Evolutionary conservation across 2,329 filamentous ascomycete species (phyloP).

Genomic region (Pseudofabraea citricarpa): DNA sequence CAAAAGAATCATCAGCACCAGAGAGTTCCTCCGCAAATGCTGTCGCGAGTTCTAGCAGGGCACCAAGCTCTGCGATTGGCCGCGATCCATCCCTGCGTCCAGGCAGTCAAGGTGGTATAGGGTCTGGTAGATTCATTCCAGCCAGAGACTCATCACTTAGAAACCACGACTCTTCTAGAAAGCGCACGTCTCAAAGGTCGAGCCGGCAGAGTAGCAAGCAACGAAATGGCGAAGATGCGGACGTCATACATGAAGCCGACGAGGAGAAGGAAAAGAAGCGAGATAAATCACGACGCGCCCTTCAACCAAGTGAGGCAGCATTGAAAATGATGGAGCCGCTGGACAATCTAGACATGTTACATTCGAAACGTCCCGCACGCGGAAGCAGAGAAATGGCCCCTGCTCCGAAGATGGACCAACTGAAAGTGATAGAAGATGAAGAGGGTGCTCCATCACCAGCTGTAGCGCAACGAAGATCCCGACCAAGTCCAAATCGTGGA

Average conservation of each 20-base stretch:
- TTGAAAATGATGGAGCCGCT: constrained; percentile 25
- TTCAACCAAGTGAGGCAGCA: constrained; percentile 19
- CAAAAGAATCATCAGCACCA: constrained; percentile 20
- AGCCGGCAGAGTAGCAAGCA: constrained; percentile 38
- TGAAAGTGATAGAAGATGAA: constrained; percentile 31
- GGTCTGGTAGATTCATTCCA: constrained; percentile 49
- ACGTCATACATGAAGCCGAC: constrained; percentile 16
- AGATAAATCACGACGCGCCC: constrained; percentile 12
- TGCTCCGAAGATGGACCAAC: constrained; percentile 12
- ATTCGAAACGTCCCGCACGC: constrained; percentile 17
- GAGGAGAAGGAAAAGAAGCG: constrained; percentile 18
- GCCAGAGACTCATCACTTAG: constrained; percentile 63
- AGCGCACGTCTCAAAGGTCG: constrained; percentile 46
- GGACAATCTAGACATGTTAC: constrained; percentile 25
- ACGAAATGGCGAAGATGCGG: constrained; percentile 28
- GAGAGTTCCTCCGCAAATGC: constrained; percentile 19
- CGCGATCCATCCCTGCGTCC: background rate
- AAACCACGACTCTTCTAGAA: constrained; percentile 49
- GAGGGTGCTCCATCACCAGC: constrained; percentile 68
- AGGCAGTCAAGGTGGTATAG: constrained; percentile 22
- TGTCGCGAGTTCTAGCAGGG: constrained; percentile 5
- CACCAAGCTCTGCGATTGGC: constrained; percentile 7
- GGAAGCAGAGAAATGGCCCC: constrained; percentile 19
- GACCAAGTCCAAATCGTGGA: constrained; percentile 34
- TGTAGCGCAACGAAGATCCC: constrained; percentile 55